Evolutionary conservation across 768 basidiomycete species (phyloP).

Genomic region (Chalciporus pseudorubinellus): DNA sequence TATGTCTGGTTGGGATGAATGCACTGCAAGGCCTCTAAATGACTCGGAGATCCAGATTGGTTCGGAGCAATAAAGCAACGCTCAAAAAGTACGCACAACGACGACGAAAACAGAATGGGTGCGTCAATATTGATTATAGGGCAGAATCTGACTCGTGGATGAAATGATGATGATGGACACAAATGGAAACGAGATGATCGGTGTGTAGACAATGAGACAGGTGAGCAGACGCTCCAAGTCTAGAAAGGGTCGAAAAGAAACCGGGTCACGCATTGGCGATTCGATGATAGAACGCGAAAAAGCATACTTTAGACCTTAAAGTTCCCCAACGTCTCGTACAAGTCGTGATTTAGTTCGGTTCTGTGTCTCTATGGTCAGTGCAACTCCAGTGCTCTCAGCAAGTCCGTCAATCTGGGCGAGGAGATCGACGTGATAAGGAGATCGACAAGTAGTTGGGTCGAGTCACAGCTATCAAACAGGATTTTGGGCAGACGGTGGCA

Average conservation of each 20-base stretch:
- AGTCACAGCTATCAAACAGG: slow-evolving; percentile 12
- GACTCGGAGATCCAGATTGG: slow-evolving; percentile 7
- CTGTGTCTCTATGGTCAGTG: neutral
- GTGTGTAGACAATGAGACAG: neutral
- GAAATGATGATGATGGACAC: slow-evolving; percentile 6
- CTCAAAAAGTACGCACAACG: slow-evolving; percentile 13
- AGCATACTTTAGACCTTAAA: slow-evolving; percentile 4
- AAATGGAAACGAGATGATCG: neutral
- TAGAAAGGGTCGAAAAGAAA: slow-evolving; percentile 1
- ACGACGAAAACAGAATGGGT: neutral
- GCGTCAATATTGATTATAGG: slow-evolving; percentile 7
- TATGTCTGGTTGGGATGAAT: slow-evolving; percentile 18
- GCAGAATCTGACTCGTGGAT: slow-evolving; percentile 16
- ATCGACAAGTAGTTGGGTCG: slow-evolving; percentile 14
- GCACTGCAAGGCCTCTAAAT: slow-evolving; percentile 19
- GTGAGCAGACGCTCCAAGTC: slow-evolving; percentile 6
- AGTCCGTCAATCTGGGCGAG: neutral
- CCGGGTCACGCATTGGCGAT: slow-evolving; percentile 1
- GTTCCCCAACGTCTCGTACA: slow-evolving; percentile 1
- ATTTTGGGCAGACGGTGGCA: slow-evolving; percentile 9
- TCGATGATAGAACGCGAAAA: neutral
- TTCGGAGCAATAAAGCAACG: neutral
- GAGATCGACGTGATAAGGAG: slow-evolving; percentile 5
- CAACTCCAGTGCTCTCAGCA: neutral
- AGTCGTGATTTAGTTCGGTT: slow-evolving; percentile 2